Conservation (phyloP, 2,329 filamentous ascomycete genomes). For the Hypoxylon sp. region DNA sequence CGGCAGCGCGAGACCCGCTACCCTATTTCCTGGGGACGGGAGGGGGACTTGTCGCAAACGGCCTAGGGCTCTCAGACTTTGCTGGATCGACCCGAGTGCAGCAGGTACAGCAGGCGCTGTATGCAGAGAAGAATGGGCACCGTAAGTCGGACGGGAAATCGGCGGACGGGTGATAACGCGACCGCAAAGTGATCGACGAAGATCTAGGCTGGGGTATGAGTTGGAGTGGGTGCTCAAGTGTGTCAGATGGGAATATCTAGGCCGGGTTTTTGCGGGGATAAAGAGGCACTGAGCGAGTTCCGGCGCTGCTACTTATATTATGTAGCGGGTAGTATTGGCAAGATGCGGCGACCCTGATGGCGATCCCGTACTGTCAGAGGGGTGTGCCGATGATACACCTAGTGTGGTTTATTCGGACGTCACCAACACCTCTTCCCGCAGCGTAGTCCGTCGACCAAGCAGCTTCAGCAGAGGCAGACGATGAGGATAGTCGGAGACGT, state of each 20-base stretch:
- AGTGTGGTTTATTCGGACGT: conserved; percentile 31
- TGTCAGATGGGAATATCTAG: conserved; percentile 32
- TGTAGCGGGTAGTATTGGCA: conserved; percentile 30
- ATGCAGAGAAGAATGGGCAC: background rate
- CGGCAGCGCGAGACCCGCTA: background rate
- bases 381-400: conserved; percentile 23
- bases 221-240: conserved; percentile 26
- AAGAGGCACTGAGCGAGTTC: conserved; percentile 26
- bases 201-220: conserved; percentile 24
- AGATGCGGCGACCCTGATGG: conserved; percentile 31
- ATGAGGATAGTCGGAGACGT: conserved; percentile 3
- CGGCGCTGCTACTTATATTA: conserved; percentile 13
- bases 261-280: conserved; percentile 37
- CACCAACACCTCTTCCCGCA: conserved; percentile 9
- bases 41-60: conserved; percentile 3
- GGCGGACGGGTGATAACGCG: conserved; percentile 24
- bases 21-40: background rate
- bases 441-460: background rate
- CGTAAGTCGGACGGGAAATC: conserved; percentile 20
- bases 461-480: conserved; percentile 7
- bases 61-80: background rate
- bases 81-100: no score
- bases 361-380: conserved; percentile 24
- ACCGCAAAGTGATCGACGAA: conserved; percentile 33
- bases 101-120: background rate